A percentile compares a stretch with the other conserved stretches of the same genome.
phyloP scores from a whole-genome alignment of 352 stramenopile species.

The Globisporangium irregulare region DNA sequence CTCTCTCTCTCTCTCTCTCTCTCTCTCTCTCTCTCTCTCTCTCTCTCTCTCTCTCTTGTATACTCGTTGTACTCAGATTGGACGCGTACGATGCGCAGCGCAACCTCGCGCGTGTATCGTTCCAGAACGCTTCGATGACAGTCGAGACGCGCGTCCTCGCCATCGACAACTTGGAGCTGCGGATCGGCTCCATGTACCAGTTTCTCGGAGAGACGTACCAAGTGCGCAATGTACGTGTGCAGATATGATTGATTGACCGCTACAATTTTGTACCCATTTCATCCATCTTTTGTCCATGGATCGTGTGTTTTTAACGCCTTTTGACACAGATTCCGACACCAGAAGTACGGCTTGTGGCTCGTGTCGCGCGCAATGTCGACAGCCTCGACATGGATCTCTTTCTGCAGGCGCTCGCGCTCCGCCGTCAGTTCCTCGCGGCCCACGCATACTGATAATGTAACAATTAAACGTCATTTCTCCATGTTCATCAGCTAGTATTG shows the following conservation, averaged over 20 bases:
- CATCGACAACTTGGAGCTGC: conserved; percentile 49
- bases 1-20: not conserved
- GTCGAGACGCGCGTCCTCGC: conserved; percentile 64
- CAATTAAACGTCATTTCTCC: conserved; percentile 1
- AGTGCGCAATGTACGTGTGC: conserved; percentile 12
- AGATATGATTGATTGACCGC: not conserved
- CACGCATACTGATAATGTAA: conserved; percentile 15
- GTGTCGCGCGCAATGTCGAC: conserved; percentile 75
- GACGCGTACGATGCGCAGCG: conserved; percentile 61
- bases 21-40: too few relatives aligned
- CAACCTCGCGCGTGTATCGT: conserved; percentile 48
- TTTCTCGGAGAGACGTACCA: conserved; percentile 77
- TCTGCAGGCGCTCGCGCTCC: conserved; percentile 60
- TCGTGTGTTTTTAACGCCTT: not conserved
- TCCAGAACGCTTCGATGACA: conserved; percentile 57
- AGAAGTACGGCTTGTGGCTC: conserved; percentile 62
- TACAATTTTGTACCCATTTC: not conserved
- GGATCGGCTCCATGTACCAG: conserved; percentile 77
- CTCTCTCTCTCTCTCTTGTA: not conserved
- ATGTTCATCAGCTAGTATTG: not conserved
- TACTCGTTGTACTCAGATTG: conserved; percentile 24
- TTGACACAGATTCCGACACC: conserved; percentile 16
- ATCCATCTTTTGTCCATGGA: not conserved
- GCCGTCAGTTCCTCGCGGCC: conserved; percentile 68
- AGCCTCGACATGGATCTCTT: conserved; percentile 82